Evolutionary conservation across 305 asterid species (phyloP), one percentile per base, ranked within the genome.

Genomic region (Petunia hybrid): DNA sequence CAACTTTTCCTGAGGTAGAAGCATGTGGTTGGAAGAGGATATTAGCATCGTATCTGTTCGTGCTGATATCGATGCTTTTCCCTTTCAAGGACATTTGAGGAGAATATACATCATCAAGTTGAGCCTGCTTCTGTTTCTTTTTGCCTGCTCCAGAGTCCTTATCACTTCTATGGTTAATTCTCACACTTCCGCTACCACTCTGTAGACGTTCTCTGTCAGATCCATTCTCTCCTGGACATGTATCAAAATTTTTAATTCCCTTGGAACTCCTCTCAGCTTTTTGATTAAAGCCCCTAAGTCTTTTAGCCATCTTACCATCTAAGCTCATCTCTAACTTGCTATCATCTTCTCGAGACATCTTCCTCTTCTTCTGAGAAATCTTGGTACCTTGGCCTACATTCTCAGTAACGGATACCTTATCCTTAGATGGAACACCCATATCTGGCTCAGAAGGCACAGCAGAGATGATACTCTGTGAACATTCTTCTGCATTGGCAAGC

Each of bases 321-420:
- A 57, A 66, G 53, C 62, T 76, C 42, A 53, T 73, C 79, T 77
- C 83, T 38, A 14, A 9, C 73, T 55, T 63, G 53, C n/a, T 4
- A 9, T 76, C 83, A n/a, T 76, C 82, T 16, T 66, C 84, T 79
- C 41, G 84, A 53, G 60, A 12, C 10, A 48, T 16, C 80, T 71
- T 84, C 10, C 81, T 63, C 75, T 85, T 86, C 74, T 79, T 84
- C 12, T 51, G 66, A 64, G 78, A 65, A 42, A 79, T 83, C 74
- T 69, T 81, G 73, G 36, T 62, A 40, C 55, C 77, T 36, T 76
- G 83, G 16, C 73, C 81, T 2, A 71, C 65, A 39, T 80, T 74
- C 43, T 83, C 81, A 14, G 3, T 39, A 57, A 57, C 1, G n/a
- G 73, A 75, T 45, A 8, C 76, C 78, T 77, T 82, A 70, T 41